Evolutionary conservation across 805 yeast species (phyloP).

Genomic region (Pichia gijzeniarum): DNA sequence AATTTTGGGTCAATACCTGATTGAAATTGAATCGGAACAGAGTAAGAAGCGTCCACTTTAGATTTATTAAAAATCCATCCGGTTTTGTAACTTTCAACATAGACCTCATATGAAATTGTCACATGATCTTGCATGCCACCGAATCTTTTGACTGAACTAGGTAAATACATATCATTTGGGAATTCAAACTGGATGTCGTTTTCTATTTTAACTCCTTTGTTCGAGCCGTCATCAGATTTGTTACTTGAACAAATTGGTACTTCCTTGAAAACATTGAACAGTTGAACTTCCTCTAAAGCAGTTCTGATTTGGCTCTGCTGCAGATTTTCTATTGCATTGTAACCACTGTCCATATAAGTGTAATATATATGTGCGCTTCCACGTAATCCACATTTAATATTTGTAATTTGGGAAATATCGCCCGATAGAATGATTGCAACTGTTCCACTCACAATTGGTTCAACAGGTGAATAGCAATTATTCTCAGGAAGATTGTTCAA

Average conservation of each 20-base stretch:
- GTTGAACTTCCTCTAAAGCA: background rate
- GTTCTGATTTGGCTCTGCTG: background rate
- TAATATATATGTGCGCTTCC: background rate
- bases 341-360: too few species aligned
- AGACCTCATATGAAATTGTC: background rate
- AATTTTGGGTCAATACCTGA: slow-evolving; percentile 2
- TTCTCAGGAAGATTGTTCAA: background rate
- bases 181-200: background rate
- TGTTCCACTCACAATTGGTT: background rate
- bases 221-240: background rate
- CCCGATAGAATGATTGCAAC: background rate
- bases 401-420: background rate
- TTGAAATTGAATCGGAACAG: slow-evolving; percentile 1
- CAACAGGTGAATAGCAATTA: background rate
- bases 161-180: background rate
- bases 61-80: background rate
- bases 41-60: background rate
- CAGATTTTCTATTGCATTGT: background rate
- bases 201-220: background rate
- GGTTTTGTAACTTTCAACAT: slow-evolving; percentile 1
- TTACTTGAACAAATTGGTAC: background rate
- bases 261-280: background rate
- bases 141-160: slow-evolving; percentile 3
- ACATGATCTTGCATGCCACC: slow-evolving; percentile 2
- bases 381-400: background rate